Percentiles rank a stretch among this genome's conserved stretches.
phyloP scores from a whole-genome alignment of 768 basidiomycete species.

The Porpolomopsis calyptriformis region DNA sequence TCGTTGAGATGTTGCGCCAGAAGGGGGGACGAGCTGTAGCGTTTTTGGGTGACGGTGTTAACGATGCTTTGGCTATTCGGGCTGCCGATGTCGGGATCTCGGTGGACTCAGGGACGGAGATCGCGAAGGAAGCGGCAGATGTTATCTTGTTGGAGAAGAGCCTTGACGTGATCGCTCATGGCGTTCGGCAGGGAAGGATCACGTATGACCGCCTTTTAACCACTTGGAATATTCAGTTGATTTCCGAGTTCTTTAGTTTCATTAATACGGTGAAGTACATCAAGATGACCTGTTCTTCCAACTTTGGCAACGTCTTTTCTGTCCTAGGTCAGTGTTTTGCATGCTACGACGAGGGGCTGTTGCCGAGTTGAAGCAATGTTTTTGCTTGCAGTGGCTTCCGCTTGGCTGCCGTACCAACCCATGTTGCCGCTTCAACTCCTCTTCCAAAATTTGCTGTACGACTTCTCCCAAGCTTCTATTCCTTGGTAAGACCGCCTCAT shows the following conservation, averaged over 20 bases:
- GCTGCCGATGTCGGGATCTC: slow-evolving; percentile 12
- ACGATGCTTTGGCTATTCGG: slow-evolving; percentile 40
- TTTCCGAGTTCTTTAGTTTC: too few species aligned
- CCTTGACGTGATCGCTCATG: slow-evolving; percentile 22
- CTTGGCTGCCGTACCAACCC: slow-evolving; percentile 28
- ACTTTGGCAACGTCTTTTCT: slow-evolving; percentile 18
- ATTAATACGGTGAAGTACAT: slow-evolving; percentile 28
- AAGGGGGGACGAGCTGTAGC: slow-evolving; percentile 4
- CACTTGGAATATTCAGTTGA: too few species aligned
- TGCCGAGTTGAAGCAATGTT: neutral
- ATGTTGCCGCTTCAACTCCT: slow-evolving; percentile 25
- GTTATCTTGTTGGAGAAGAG: slow-evolving; percentile 28
- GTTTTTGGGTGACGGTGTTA: slow-evolving; percentile 49
- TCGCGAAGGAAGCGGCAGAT: slow-evolving; percentile 29
- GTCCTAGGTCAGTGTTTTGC: slow-evolving; percentile 11
- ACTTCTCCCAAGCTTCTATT: slow-evolving; percentile 27
- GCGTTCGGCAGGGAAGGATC: slow-evolving; percentile 7
- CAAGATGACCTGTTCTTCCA: slow-evolving; percentile 28
- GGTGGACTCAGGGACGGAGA: slow-evolving; percentile 15
- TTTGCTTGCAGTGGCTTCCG: slow-evolving; percentile 17
- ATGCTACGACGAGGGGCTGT: neutral
- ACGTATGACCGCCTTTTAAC: neutral
- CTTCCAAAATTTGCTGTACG: slow-evolving; percentile 24
- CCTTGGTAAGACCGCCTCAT: slow-evolving; percentile 12
- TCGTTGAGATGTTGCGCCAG: neutral